phyloP scores from a whole-genome alignment of 1,139 yeast genomes.

The Williopsis jadinii region DNA sequence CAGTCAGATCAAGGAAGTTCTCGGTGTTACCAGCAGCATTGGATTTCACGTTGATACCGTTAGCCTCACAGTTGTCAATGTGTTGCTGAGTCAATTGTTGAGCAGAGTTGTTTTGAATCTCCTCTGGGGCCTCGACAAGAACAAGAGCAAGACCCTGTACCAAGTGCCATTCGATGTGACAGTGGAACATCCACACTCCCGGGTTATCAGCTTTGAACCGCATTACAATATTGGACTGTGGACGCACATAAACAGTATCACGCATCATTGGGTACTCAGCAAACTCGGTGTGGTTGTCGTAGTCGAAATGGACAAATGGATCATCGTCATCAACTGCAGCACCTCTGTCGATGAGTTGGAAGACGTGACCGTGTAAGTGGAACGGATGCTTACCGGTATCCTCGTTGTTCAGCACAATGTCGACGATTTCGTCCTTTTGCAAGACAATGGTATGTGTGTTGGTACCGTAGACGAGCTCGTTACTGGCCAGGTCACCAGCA shows the following conservation, averaged over 20 bases:
- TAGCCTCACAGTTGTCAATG: slow-evolving; percentile 48
- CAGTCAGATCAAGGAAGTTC: slow-evolving; percentile 59
- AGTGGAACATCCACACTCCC: slow-evolving; percentile 91
- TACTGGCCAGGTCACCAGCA: slow-evolving; percentile 52
- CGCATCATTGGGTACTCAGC: slow-evolving; percentile 66
- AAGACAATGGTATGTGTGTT: slow-evolving; percentile 71
- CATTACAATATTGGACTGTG: slow-evolving; percentile 62
- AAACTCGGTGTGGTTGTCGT: slow-evolving; percentile 42
- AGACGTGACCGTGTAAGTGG: slow-evolving; percentile 78
- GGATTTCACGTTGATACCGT: slow-evolving; percentile 47
- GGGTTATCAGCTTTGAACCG: slow-evolving; percentile 80
- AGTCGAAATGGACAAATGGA: slow-evolving; percentile 43
- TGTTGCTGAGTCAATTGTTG: slow-evolving; percentile 50
- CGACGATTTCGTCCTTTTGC: slow-evolving; percentile 60
- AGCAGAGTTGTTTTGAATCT: slow-evolving; percentile 43
- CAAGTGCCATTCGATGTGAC: slow-evolving; percentile 94
- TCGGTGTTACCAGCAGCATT: slow-evolving; percentile 78
- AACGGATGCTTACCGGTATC: slow-evolving; percentile 85
- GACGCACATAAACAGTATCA: slow-evolving; percentile 60
- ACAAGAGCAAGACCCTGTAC: slow-evolving; percentile 75
- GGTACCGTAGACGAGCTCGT: slow-evolving; percentile 66
- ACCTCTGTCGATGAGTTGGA: slow-evolving; percentile 61
- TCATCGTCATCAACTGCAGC: slow-evolving; percentile 41
- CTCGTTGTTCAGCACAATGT: slow-evolving; percentile 59
- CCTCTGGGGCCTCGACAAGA: slow-evolving; percentile 70